Conservation (phyloP, 371 early-diverging fungal genomes). For the Mucor piriformis region DNA sequence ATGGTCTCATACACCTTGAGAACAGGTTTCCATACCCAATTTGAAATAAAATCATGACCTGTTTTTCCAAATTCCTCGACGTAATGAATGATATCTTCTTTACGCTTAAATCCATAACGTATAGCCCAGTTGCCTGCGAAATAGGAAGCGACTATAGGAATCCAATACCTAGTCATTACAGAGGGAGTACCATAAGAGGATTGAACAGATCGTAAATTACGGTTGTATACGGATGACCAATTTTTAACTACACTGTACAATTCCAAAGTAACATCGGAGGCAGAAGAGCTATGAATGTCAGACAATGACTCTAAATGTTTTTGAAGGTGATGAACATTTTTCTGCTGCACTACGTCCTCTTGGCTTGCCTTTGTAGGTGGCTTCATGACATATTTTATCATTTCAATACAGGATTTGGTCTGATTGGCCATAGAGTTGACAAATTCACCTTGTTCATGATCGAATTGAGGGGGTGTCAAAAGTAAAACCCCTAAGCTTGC, state of each 20-base stretch:
- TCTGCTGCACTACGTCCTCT: neutral
- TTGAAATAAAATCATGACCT: slow-evolving; percentile 55
- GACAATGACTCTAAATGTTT: slow-evolving; percentile 9
- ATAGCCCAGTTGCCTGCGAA: slow-evolving; percentile 41
- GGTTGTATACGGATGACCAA: slow-evolving; percentile 17
- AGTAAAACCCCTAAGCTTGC: slow-evolving; percentile 64
- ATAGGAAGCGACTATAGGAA: slow-evolving; percentile 49
- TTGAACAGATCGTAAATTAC: slow-evolving; percentile 20
- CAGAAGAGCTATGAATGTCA: neutral
- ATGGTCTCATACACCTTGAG: slow-evolving; percentile 82
- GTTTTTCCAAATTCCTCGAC: slow-evolving; percentile 56
- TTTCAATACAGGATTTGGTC: slow-evolving; percentile 11
- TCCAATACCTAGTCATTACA: slow-evolving; percentile 61
- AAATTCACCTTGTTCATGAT: neutral
- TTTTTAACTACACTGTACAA: slow-evolving; percentile 7
- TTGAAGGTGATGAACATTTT: slow-evolving; percentile 21
- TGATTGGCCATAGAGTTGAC: slow-evolving; percentile 3
- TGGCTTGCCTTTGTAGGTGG: neutral
- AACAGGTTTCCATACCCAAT: slow-evolving; percentile 86
- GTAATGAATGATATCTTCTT: slow-evolving; percentile 54
- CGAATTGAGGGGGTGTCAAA: slow-evolving; percentile 35
- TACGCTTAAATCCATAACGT: slow-evolving; percentile 46
- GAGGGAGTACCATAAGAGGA: slow-evolving; percentile 50
- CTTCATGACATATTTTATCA: slow-evolving; percentile 16
- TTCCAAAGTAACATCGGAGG: slow-evolving; percentile 5